phyloP scores from a whole-genome alignment of 306 rosid species.

The Abrus precatorius region DNA sequence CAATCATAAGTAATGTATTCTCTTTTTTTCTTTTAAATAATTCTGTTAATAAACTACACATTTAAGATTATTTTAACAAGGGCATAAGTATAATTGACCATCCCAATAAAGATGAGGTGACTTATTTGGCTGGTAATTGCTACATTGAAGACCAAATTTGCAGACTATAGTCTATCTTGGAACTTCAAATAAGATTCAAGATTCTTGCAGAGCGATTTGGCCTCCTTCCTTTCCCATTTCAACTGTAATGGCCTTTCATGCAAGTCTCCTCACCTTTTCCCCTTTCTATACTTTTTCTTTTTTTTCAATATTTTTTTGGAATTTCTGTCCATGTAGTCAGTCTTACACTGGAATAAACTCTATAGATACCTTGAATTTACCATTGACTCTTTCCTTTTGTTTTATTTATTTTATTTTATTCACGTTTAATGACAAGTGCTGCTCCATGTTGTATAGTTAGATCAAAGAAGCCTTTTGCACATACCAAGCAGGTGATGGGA shows the following conservation, averaged over 20 bases:
- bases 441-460: constrained; percentile 41
- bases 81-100: background rate
- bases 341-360: constrained; percentile 39
- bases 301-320: constrained; percentile 17
- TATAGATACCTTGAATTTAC: constrained; percentile 33
- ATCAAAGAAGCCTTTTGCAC: background rate
- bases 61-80: background rate
- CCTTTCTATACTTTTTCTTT: constrained; percentile 31
- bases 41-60: background rate
- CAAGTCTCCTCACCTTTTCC: constrained; percentile 10
- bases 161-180: constrained; percentile 34
- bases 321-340: constrained; percentile 33
- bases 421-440: constrained; percentile 30
- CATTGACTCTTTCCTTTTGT: constrained; percentile 19
- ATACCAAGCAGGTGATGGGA: constrained; percentile 21
- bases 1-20: too few relatives aligned
- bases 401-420: constrained; percentile 35
- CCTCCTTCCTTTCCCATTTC: constrained; percentile 45
- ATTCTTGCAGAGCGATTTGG: constrained; percentile 43
- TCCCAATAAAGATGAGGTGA: constrained; percentile 48
- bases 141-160: constrained; percentile 46
- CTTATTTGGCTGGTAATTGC: constrained; percentile 41
- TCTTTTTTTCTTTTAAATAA: background rate
- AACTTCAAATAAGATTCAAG: constrained; percentile 47
- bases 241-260: constrained; percentile 47